Conservation (phyloP, 2,329 filamentous ascomycete genomes). For the Cercospora sp. region DNA sequence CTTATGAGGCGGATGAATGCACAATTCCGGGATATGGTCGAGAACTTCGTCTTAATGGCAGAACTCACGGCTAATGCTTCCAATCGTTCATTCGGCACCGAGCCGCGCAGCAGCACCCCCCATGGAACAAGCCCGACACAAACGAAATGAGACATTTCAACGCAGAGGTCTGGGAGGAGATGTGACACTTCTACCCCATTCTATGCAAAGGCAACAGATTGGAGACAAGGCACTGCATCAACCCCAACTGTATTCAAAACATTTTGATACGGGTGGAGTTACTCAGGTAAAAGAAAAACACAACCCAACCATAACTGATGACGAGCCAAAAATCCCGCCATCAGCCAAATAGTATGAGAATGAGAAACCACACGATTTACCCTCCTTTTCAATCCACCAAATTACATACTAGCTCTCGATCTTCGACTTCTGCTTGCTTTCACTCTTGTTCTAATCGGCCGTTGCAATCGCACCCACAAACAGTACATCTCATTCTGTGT, state of each 20-base stretch:
- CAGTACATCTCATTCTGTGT: slow-evolving; percentile 1
- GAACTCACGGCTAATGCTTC: not conserved
- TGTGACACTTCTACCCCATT: not conserved
- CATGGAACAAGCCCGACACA: not conserved
- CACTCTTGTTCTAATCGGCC: not conserved
- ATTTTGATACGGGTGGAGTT: not conserved
- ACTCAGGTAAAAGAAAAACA: not conserved
- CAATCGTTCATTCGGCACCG: not conserved
- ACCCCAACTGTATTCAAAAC: not conserved
- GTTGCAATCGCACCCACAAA: not conserved
- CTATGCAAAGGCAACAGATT: not conserved
- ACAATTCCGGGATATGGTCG: not conserved
- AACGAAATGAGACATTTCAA: not conserved
- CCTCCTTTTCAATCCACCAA: not conserved
- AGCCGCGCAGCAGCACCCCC: not conserved
- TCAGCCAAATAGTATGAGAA: not conserved
- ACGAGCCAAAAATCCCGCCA: not conserved
- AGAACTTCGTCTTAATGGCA: not conserved
- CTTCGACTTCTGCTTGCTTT: not conserved
- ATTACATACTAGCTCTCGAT: not conserved
- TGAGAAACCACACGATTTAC: not conserved
- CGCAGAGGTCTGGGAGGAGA: not conserved
- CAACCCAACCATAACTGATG: not conserved
- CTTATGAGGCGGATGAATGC: not conserved
- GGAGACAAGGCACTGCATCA: not conserved